phyloP scores from a whole-genome alignment of 2,329 filamentous ascomycete species.

The Nectriaceae sp. region DNA sequence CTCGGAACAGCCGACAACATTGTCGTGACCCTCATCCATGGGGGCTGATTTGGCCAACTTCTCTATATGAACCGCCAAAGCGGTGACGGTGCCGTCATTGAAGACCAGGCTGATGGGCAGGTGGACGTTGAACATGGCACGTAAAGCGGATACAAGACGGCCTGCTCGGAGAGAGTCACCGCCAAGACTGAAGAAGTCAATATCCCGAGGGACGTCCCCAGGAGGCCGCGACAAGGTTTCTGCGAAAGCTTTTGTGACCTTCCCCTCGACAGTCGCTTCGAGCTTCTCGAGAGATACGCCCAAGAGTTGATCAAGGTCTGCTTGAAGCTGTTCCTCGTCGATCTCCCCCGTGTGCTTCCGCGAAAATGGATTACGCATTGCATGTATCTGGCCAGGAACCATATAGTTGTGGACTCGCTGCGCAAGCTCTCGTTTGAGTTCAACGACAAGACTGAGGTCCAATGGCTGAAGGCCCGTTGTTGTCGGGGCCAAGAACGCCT shows the following conservation, averaged over 20 bases:
- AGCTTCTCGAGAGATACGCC: constrained; percentile 24
- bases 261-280: constrained; percentile 33
- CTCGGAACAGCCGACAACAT: constrained; percentile 38
- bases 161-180: constrained; percentile 58
- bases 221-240: constrained; percentile 43
- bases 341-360: constrained; percentile 32
- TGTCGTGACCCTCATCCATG: constrained; percentile 6
- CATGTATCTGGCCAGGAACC: constrained; percentile 40
- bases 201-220: constrained; percentile 39
- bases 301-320: constrained; percentile 28
- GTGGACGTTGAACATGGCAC: constrained; percentile 49
- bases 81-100: constrained; percentile 46
- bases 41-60: constrained; percentile 21
- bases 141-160: constrained; percentile 50
- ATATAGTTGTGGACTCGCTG: constrained; percentile 35
- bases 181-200: constrained; percentile 55
- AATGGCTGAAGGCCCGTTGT: constrained; percentile 1
- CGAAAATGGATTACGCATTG: constrained; percentile 37
- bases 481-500: constrained; percentile 26
- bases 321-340: constrained; percentile 38
- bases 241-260: constrained; percentile 47
- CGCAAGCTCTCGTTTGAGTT: constrained; percentile 19
- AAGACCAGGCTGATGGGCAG: constrained; percentile 55
- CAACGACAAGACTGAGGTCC: constrained; percentile 4
- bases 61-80: constrained; percentile 42